Base-by-base conservation (phyloP, 1,139 yeast genomes). In the Candida glucosophila region DNA sequence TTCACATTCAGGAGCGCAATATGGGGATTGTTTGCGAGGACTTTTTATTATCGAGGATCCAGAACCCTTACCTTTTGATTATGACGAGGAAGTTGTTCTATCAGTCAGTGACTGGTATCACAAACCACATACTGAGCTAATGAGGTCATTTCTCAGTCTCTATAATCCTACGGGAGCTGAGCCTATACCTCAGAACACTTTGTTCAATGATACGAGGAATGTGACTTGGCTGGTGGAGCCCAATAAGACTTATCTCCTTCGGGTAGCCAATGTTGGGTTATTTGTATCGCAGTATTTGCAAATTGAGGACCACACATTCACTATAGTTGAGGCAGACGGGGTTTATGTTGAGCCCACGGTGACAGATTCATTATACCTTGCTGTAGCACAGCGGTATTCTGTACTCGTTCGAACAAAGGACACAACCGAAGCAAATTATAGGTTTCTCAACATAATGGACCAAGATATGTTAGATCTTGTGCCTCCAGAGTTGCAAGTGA, bases 121-220 rank as follows among this genome's bases (percentile, higher is more conserved):
- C 50, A 63, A 70, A 19, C 55, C 62, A 27, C 63, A 77, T 23
- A 65, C 65, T 24, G 66, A 47, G 12, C 62, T 86, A 39, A 55
- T 67, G 34, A 53, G 65, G 9, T 40, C 45, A 12, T 86, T 86
- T 57, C 48, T 83, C 58, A 70, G 62, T 37, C 54, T 79, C 36
- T 78, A 68, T 58, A 88, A 88, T 55, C 97, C 97, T 23, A 82
- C 95, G 5, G 97, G 97, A 37, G 95, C 96, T 18, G 97, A 88
- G 55, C 97, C 97, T 22, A 73, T 88, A 40, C 97, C 97, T 3
- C 76, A 79, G 43, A 76, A 75, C 47, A 49, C 80, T 39, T 59
- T 85, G 42, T 67, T 85, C 53, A 86, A 88, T 58, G 85, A 86
- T 46, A 74, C 92, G 5, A 72, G 65, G 47, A 78, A 80, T 51